Evolutionary conservation across 352 stramenopile species (phyloP).

Genomic region (Lagenidium sp.): DNA sequence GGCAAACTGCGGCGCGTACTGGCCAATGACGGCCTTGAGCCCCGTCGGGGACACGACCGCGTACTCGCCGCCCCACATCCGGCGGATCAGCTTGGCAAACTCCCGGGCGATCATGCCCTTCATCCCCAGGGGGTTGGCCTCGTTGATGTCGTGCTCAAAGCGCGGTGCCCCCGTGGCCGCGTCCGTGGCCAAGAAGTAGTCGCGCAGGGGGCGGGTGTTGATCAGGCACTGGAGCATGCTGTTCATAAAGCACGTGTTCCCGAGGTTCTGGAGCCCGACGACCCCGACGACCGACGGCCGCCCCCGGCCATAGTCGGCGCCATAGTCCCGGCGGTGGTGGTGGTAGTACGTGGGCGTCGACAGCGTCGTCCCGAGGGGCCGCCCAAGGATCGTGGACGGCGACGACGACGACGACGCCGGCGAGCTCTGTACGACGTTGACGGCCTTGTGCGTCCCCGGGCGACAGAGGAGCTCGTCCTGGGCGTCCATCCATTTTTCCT

Average conservation of each 20-base stretch:
- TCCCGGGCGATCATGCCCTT: conserved; percentile 91
- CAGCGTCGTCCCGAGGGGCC: conserved; percentile 2
- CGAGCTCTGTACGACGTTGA: conserved; percentile 21
- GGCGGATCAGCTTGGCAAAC: conserved; percentile 92
- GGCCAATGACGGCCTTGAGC: conserved; percentile 78
- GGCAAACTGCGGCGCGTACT: conserved; percentile 85
- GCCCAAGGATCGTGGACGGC: too few relatives aligned
- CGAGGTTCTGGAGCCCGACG: conserved; percentile 67
- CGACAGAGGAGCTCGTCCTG: conserved; percentile 59
- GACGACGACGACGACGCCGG: too few relatives aligned
- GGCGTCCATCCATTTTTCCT: conserved; percentile 37
- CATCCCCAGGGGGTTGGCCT: conserved; percentile 91
- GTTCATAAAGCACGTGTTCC: conserved; percentile 84
- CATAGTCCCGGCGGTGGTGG: conserved; percentile 20
- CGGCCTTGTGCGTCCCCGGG: conserved; percentile 43
- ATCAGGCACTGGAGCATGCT: conserved; percentile 90
- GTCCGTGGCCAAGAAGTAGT: conserved; percentile 89
- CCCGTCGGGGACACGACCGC: conserved; percentile 63
- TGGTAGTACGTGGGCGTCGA: conserved; percentile 15
- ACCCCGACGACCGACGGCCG: conserved; percentile 50
- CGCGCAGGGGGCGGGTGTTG: conserved; percentile 87
- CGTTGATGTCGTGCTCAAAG: conserved; percentile 89
- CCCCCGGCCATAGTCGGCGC: conserved; percentile 34
- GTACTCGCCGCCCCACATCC: conserved; percentile 92
- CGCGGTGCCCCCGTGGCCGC: conserved; percentile 24